Evolutionary conservation across 805 yeast genomes (phyloP), one percentile per base, ranked within the genome.

Genomic region (Ogataea degrootiae): DNA sequence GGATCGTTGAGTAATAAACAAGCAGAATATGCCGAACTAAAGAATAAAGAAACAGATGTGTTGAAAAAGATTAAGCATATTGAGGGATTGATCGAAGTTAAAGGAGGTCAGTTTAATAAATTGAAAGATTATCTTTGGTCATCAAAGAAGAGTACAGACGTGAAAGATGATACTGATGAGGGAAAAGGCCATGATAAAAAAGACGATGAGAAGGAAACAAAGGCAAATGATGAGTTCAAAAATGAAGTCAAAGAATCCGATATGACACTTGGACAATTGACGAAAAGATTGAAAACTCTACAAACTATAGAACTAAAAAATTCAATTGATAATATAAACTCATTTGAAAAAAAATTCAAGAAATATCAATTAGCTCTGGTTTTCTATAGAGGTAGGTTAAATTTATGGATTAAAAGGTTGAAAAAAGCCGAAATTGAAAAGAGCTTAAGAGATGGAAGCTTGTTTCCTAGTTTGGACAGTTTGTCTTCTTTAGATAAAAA

Each of bases 341-440:
- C 50, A 4, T 65, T 73, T 22, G 58, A 60, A 16, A 57, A 55
- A 21, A 53, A 58, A 43, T 72, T 73, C 55, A 71, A 66, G 46
- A 60, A 65, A 35, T 77, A 64, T 55, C 63, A 58, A 35, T 61
- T 79, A 42, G 70, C 74, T 55, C 50, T 60, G 15, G 69, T 65
- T 31, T 69, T 78, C 37, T 77, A 72, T 56, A 68, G 61, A 47
- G 60, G 65, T 34, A 58, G 84, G 47, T 54, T 76, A 23, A 61
- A 68, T 39, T 61, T 60, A 37, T 62, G 64, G 45, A 57, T 61
- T 36, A 74, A 75, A 49, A 68, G 63, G 37, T 57, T 60, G 45
- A 56, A 57, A 41, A 63, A 61, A 44, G 61, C 57, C 38, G 63
- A 63, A 48, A 52, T 65, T 29, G 56, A 59, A 41, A 62, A 69